Evolutionary conservation across 345 rosid species (phyloP).

Genomic region (Streptanthus diversifolius): DNA sequence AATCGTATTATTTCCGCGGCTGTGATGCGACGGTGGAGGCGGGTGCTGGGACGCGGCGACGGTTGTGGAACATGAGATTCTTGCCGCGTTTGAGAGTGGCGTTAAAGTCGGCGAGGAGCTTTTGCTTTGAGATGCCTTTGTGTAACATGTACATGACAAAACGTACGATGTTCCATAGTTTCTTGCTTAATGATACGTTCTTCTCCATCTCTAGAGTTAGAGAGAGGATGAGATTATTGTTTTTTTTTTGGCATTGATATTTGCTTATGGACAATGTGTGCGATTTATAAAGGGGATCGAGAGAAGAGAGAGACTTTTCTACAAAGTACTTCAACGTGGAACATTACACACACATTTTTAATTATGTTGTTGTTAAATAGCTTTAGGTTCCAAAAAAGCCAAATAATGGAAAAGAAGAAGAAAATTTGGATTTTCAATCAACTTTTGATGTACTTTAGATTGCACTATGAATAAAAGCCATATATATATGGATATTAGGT

Average conservation of each 20-base stretch:
- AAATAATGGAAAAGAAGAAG: slow-evolving; percentile 15
- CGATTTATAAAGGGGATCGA: slow-evolving; percentile 34
- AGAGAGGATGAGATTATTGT: slow-evolving; percentile 7
- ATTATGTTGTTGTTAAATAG: slow-evolving; percentile 2
- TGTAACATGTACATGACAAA: slow-evolving; percentile 63
- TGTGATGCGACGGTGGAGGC: not conserved
- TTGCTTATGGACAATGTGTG: slow-evolving; percentile 31
- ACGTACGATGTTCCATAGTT: slow-evolving; percentile 57
- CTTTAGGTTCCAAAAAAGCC: slow-evolving; percentile 5
- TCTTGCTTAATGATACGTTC: slow-evolving; percentile 53
- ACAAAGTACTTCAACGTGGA: slow-evolving; percentile 31
- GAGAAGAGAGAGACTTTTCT: slow-evolving; percentile 8
- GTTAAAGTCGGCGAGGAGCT: slow-evolving; percentile 63
- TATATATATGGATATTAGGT: slow-evolving; percentile 31
- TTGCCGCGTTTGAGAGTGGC: slow-evolving; percentile 79
- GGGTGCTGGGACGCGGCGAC: slow-evolving; percentile 30
- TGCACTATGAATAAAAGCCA: slow-evolving; percentile 34
- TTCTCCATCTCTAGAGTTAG: slow-evolving; percentile 37
- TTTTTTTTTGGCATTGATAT: slow-evolving; percentile 5
- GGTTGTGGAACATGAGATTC: slow-evolving; percentile 63
- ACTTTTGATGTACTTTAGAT: slow-evolving; percentile 34
- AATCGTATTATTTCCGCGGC: slow-evolving; percentile 57
- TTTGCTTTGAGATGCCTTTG: slow-evolving; percentile 61
- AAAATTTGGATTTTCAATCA: slow-evolving; percentile 5
- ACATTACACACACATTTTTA: slow-evolving; percentile 7